These are phyloP conservation scores for Thraustotheca clavata DNA, from an alignment of 352 stramenopile genomes.

Conservation along the genomic window DNA sequence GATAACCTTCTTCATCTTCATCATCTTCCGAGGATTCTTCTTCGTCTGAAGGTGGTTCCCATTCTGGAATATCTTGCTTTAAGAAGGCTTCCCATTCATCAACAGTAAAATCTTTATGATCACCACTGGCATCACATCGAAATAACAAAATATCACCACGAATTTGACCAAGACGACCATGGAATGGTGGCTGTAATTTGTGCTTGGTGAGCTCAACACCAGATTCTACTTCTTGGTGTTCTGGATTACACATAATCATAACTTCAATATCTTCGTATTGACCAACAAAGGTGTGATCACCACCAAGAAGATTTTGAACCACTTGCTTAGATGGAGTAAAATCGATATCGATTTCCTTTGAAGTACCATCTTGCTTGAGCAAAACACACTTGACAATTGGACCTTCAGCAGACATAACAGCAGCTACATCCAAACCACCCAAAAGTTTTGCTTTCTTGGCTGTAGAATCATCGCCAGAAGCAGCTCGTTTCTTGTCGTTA, in stretches of 20 bases:
- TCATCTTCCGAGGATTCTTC: slow-evolving; percentile 21
- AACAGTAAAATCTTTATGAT: slow-evolving; percentile 27
- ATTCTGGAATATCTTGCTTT: slow-evolving; percentile 33
- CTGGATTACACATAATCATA: slow-evolving; percentile 21
- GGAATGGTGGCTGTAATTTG: slow-evolving; percentile 20
- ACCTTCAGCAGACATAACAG: slow-evolving; percentile 19
- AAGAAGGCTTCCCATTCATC: slow-evolving; percentile 23
- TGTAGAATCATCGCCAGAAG: not conserved
- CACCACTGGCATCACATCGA: slow-evolving; percentile 7
- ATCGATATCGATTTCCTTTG: slow-evolving; percentile 10
- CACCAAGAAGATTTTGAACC: slow-evolving; percentile 6
- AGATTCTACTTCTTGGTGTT: slow-evolving; percentile 8
- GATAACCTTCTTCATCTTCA: slow-evolving; percentile 30
- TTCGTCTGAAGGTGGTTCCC: slow-evolving; percentile 40
- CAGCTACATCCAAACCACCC: slow-evolving; percentile 5
- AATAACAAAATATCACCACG: slow-evolving; percentile 17
- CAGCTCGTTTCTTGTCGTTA: slow-evolving; percentile 18
- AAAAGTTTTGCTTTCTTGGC: slow-evolving; percentile 17
- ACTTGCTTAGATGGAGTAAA: slow-evolving; percentile 18
- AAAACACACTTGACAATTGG: slow-evolving; percentile 17
- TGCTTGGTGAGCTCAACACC: slow-evolving; percentile 1
- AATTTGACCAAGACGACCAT: slow-evolving; percentile 17
- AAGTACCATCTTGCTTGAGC: slow-evolving; percentile 10
- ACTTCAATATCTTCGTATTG: slow-evolving; percentile 22
- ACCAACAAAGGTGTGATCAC: slow-evolving; percentile 10